Evolutionary conservation across 495 filamentous ascomycete genomes (phyloP).

Genomic region (Thermothielavioides terrestris): DNA sequence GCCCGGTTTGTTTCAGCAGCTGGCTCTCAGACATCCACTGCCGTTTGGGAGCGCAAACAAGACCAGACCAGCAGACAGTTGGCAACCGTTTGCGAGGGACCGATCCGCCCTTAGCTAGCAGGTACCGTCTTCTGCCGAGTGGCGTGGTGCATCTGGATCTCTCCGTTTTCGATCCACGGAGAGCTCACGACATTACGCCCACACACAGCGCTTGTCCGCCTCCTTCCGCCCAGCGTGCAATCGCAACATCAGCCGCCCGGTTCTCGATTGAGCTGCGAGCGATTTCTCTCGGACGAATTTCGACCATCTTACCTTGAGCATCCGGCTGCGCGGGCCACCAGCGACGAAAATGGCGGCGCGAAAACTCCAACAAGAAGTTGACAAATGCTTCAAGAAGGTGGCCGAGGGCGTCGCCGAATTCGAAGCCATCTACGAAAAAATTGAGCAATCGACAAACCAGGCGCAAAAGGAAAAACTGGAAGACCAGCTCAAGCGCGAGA

Average conservation of each 20-base stretch:
- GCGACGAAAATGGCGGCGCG: conserved; percentile 72
- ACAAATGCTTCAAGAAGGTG: conserved; percentile 98
- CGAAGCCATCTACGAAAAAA: conserved; percentile 92
- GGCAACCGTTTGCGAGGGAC: neutral
- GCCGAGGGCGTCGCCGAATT: conserved; percentile 86
- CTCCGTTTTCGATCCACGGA: neutral
- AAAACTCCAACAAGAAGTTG: conserved; percentile 94
- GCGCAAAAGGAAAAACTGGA: conserved; percentile 97
- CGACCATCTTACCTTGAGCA: neutral
- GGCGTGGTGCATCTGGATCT: neutral
- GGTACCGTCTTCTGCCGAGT: neutral
- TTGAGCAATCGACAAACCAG: conserved; percentile 76
- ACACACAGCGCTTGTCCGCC: neutral
- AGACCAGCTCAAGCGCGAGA: conserved; percentile 94
- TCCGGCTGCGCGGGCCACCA: neutral
- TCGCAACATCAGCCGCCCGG: neutral
- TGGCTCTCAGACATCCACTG: neutral
- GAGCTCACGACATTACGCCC: no score
- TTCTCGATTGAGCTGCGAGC: conserved; percentile 1
- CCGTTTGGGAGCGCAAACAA: neutral
- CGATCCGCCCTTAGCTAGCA: neutral
- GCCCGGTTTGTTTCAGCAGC: conserved; percentile 10
- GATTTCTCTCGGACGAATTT: neutral
- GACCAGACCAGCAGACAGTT: neutral
- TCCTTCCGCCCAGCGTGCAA: neutral